These are phyloP conservation scores for Dipteronia sinensis DNA, from an alignment of 345 rosid genomes.

Conservation along the genomic window DNA sequence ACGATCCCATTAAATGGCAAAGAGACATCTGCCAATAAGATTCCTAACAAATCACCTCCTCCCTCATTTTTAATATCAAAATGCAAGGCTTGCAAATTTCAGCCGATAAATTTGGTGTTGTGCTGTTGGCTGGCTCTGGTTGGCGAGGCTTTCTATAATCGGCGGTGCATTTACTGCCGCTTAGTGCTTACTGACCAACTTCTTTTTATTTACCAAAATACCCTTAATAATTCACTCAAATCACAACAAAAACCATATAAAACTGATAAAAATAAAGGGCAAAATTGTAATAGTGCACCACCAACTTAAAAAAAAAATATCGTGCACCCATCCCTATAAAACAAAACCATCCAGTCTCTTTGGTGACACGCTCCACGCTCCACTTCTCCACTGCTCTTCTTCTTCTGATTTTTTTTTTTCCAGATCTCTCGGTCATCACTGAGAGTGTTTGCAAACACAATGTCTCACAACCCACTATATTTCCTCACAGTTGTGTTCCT, in stretches of 20 bases:
- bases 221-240: background rate
- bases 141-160: background rate
- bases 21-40: too few species aligned
- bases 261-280: background rate
- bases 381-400: background rate
- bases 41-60: too few species aligned
- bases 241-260: background rate
- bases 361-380: background rate
- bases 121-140: background rate
- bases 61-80: too few species aligned
- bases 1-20: too few species aligned
- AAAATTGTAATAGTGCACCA: background rate
- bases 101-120: background rate
- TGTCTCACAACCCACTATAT: background rate
- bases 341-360: background rate
- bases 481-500: conserved; percentile 17
- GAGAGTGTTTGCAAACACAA: too few species aligned
- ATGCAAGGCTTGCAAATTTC: background rate
- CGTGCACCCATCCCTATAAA: background rate
- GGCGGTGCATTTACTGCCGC: conserved; percentile 21
- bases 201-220: background rate
- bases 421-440: background rate
- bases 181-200: background rate
- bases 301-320: background rate
- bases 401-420: background rate